phyloP scores from a whole-genome alignment of 2,329 filamentous ascomycete genomes.

The Calonectria naviculata region DNA sequence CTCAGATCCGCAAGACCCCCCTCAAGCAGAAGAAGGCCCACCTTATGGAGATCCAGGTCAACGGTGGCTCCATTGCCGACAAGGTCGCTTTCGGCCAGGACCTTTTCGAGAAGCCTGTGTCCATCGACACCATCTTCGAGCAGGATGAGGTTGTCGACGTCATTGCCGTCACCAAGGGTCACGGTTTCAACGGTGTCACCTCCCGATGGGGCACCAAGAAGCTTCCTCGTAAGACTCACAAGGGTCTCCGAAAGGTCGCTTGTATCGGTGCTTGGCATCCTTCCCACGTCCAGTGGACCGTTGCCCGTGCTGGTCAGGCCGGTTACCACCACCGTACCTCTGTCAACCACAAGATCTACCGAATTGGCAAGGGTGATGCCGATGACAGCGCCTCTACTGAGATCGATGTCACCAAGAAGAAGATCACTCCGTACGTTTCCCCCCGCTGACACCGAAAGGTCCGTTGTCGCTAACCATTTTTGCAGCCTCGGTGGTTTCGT shows the following conservation, averaged over 20 bases:
- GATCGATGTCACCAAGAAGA: constrained; percentile 98
- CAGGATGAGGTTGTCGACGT: constrained; percentile 99
- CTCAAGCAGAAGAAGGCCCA: constrained; percentile 99
- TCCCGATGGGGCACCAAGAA: constrained; percentile 99
- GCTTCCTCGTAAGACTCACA: constrained; percentile 99
- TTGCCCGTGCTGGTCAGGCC: constrained; percentile 99
- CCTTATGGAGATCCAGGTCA: constrained; percentile 99
- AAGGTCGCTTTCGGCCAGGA: constrained; percentile 97
- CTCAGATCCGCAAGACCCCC: constrained; percentile 98
- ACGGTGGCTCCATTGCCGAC: constrained; percentile 94
- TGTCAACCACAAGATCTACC: constrained; percentile 99
- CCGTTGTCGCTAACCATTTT: constrained; percentile 45
- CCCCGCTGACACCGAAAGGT: neutral
- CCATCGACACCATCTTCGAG: constrained; percentile 96
- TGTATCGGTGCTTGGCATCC: constrained; percentile 99
- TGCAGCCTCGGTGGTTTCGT: constrained; percentile 97
- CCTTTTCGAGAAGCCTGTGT: constrained; percentile 99
- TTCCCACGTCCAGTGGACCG: constrained; percentile 99
- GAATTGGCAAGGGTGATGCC: constrained; percentile 91
- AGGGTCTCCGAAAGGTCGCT: constrained; percentile 99
- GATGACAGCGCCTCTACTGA: constrained; percentile 95
- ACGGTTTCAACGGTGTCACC: constrained; percentile 98
- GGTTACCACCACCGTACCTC: constrained; percentile 99
- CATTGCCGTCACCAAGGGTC: constrained; percentile 99
- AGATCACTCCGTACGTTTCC: constrained; percentile 93